Percentiles rank a stretch among this genome's conserved stretches.
Conservation (phyloP, 192 early-diverging fungal genomes). For the Podochytrium sp. region DNA sequence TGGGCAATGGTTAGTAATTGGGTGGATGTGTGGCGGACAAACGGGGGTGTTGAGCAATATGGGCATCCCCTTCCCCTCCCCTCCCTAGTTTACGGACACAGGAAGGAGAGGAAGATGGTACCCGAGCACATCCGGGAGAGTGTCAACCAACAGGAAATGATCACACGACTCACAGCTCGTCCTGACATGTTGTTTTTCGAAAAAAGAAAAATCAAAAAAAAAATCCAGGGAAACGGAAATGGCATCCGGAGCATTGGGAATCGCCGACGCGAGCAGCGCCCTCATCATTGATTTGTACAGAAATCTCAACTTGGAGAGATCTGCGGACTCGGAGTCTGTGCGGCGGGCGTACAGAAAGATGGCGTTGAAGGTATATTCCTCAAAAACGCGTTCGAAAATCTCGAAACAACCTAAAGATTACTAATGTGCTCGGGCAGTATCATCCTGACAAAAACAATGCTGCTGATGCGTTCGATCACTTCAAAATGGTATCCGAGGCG, state of each 20-base stretch:
- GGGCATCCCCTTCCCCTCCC: too few relatives aligned
- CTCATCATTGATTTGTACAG: slow-evolving; percentile 32
- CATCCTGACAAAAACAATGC: slow-evolving; percentile 55
- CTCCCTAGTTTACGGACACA: too few relatives aligned
- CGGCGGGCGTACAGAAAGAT: slow-evolving; percentile 33
- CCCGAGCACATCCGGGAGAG: not conserved
- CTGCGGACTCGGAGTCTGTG: slow-evolving; percentile 21
- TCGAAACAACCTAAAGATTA: not conserved
- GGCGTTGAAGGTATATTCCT: slow-evolving; percentile 18
- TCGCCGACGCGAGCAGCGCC: slow-evolving; percentile 23
- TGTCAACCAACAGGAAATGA: not conserved
- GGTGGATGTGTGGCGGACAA: too few relatives aligned
- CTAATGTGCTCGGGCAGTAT: slow-evolving; percentile 24
- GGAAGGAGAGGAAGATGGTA: not conserved
- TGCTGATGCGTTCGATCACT: slow-evolving; percentile 47
- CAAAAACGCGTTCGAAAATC: not conserved
- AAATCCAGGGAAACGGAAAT: not conserved
- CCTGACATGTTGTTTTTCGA: not conserved
- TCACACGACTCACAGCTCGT: not conserved
- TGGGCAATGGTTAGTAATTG: too few relatives aligned
- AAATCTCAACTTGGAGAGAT: slow-evolving; percentile 26
- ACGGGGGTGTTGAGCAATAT: too few relatives aligned
- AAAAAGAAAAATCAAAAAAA: slow-evolving; percentile 2
- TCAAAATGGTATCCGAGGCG: slow-evolving; percentile 48
- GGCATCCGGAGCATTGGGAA: slow-evolving; percentile 24